Base-by-base conservation (phyloP, 1,284 basidiomycete genomes). In the Fomitopsis pinicola region DNA sequence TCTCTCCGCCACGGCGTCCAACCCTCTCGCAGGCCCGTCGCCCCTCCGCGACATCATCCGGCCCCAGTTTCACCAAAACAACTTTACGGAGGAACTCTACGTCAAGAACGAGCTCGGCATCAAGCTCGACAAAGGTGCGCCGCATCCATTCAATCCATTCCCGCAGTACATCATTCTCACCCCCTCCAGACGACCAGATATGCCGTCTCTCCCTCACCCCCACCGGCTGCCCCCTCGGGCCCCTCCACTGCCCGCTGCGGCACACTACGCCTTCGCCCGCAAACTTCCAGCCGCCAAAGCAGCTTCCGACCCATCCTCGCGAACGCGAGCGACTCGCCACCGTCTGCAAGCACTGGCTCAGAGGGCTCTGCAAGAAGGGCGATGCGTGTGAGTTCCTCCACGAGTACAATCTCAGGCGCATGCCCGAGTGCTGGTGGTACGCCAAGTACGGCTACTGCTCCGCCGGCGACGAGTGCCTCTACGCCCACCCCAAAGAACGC, bases 391-490 rank as follows among this genome's bases (percentile, higher is more conserved):
- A 99, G 78, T 99, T 99, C 77, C 83, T 99, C 72, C 97, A 99
- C 77, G 97, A 99, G 78, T 99, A 98, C 79, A 98, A 99, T 74
- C 83, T 99, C 62, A 82, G 97, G 66, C 91, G 94, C 61, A 99
- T 99, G 94, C 97, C 97, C n/a, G 94, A 98, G 74, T 99, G 97
- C 74, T 94, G 96, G 85, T 98, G 96, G 94, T 99, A 89, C 74
- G 94, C 94, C 62, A 97, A 97, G 75, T 97, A 95, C 72, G 97
- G 97, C 5, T 99, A 97, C 77, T 99, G 97, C 77, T 95, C 95
- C 60, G 92, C 95, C 55, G 97, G 97, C 57, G 97, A 98, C 70
- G 97, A 99, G 76, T 99, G 97, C 75, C 82, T 99, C 67, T 99
- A 99, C 74, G 91, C 94, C 28, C 97, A 99, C 76, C 94, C 96